Evolutionary conservation across 2,329 filamentous ascomycete species (phyloP), one percentile per base, ranked within the genome.

Genomic region (Sclerotinia borealis): DNA sequence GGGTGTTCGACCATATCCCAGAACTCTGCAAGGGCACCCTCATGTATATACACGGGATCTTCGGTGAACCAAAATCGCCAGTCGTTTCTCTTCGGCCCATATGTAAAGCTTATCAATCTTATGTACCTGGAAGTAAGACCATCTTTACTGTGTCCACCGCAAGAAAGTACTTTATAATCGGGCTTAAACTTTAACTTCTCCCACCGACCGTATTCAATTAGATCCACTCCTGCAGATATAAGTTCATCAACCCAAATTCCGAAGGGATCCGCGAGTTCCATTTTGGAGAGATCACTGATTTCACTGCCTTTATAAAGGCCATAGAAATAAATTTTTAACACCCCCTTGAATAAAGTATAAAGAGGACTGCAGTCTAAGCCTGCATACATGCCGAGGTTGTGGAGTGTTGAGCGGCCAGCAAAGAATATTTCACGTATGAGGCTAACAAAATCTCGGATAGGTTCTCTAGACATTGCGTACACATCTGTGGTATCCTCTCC

Each of bases 321-420:
- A 3, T 1, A 2, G 3, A 2, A 1, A 9, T 2, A 1, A 31
- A 0, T 1, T 9, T 2, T 1, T 19, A 2, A 2, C 4, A 25
- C 27, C 1, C 27, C 48, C 4, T 0, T 11, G 1, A 50, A 29
- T 6, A 50, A 6, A 10, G 1, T 0, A 7, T 1, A 0, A 13
- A 31, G 27, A 19, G 31, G 5, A n/a, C 48, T n/a, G 7, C 1
- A 0, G 11, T 1, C 2, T 10, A 3, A 13, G 29, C 4, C 10
- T 50, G n/a, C 19, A 3, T n/a, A 50, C n/a, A 10, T 22, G 29
- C 19, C 11, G 11, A 50, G n/a, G 17, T 50, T 0, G 48, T 50
- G 4, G 8, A 4, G 19, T 6, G n/a, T 50, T 1, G 48, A 50
- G 2, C n/a, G n/a, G n/a, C 48, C 17, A n/a, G 5, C 17, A 34